Evolutionary conservation across 306 rosid species (phyloP).

Genomic region (Trifolium fragiferum): DNA sequence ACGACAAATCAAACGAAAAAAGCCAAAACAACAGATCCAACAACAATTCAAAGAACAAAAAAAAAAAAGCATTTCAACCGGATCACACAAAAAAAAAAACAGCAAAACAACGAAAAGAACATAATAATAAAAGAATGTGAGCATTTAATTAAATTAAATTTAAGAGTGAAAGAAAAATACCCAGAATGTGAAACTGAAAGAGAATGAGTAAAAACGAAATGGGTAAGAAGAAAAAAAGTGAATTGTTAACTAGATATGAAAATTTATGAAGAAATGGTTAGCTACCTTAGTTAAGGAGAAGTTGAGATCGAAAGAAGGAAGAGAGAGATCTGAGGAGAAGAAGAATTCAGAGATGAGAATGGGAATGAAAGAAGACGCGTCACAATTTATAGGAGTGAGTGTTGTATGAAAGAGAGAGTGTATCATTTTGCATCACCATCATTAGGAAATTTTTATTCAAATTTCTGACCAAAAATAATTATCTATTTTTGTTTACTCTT

Average conservation of each 20-base stretch:
- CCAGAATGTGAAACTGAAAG: conserved; percentile 29
- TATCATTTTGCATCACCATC: conserved; percentile 2
- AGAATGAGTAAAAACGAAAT: not conserved
- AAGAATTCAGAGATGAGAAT: conserved; percentile 30
- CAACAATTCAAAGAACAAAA: conserved; percentile 29
- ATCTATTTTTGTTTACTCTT: too few species aligned
- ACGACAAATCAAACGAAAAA: conserved; percentile 28
- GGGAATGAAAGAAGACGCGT: conserved; percentile 37
- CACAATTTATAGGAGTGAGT: conserved; percentile 24
- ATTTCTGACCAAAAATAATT: too few species aligned
- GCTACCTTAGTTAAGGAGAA: conserved; percentile 40
- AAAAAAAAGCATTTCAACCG: not conserved
- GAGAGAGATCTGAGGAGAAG: conserved; percentile 50
- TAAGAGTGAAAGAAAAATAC: not conserved
- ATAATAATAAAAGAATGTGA: not conserved
- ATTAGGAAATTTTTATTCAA: not conserved
- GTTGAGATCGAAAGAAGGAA: conserved; percentile 31
- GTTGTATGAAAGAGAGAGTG: not conserved
- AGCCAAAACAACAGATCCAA: conserved; percentile 48
- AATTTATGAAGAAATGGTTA: not conserved
- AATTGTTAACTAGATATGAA: not conserved
- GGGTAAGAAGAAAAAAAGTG: conserved; percentile 18
- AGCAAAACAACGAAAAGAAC: not conserved
- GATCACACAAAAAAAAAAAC: not conserved
- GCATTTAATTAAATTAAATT: conserved; percentile 1